Evolutionary conservation across 2,329 filamentous ascomycete species (phyloP), one percentile per base, ranked within the genome.

Genomic region (Claviceps pazoutovae): DNA sequence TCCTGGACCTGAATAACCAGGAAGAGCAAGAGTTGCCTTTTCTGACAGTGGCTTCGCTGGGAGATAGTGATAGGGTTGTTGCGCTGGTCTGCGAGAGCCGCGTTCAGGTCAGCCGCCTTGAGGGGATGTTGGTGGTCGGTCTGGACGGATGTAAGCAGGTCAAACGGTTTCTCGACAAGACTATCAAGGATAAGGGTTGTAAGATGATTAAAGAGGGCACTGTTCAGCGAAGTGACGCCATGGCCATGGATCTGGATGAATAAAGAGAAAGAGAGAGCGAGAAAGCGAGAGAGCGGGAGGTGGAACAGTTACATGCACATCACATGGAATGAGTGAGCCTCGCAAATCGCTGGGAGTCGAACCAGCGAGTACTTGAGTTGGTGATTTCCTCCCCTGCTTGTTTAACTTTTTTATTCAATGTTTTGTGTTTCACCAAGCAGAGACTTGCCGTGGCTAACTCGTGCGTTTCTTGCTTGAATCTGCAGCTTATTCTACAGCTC

Each of bases 121-220:
- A 98, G 70, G 86, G 86, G 1, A 95, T 98, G 90, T 71, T 98
- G 59, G 88, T 87, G 0, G 88, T 95, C 1, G 91, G 86, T 0
- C 82, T 96, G 48, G 90, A 96, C 64, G 93, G 90, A 5, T 97
- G 91, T 67, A 88, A 84, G 68, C 84, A 90, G 64, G 82, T 97
- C 41, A 78, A 87, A 56, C 77, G 81, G 58, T 84, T 95, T 48
- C 64, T 98, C 61, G 90, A 97, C 66, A 74, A 75, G 6, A 83
- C 94, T 14, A 83, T 97, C 46, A 80, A 83, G 63, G 79, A 79
- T 45, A 83, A 83, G 66, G 86, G 86, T 3, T 73, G 69, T 54
- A 75, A 74, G 63, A 79, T 88, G 71, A 66, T 88, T 14, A 70
- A 72, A 44, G 78, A 79, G 56, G 76, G 75, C 0, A 69, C 70